These are phyloP conservation scores for Citrus trifoliata DNA, from an alignment of 345 rosid species.

Conservation along the genomic window DNA sequence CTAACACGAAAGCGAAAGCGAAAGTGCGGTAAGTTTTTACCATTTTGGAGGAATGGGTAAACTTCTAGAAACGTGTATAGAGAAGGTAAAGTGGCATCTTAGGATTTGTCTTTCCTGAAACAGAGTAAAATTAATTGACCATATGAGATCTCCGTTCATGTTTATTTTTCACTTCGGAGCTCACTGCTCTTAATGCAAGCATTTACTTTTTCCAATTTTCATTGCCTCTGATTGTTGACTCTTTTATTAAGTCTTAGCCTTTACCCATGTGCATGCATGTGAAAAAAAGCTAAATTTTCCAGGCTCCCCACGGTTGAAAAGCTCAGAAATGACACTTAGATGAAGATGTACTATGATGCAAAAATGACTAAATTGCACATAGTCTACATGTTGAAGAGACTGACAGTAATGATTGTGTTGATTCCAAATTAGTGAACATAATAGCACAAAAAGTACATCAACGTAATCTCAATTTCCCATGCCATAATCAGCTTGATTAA, in stretches of 20 bases:
- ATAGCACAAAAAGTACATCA: not conserved
- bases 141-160: constrained; percentile 13
- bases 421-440: not conserved
- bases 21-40: constrained; percentile 51
- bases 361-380: not conserved
- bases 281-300: constrained; percentile 1
- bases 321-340: not conserved
- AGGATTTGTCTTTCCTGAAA: constrained; percentile 58
- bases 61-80: constrained; percentile 63
- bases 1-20: constrained; percentile 44
- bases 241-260: not conserved
- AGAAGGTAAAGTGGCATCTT: constrained; percentile 81
- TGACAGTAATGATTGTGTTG: not conserved
- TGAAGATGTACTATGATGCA: not conserved
- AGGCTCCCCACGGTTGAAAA: not conserved
- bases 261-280: constrained; percentile 21
- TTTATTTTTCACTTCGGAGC: not conserved
- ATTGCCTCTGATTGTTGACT: not conserved
- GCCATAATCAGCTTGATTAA: not conserved
- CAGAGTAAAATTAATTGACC: constrained; percentile 42
- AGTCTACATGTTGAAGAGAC: not conserved
- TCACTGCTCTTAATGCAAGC: not conserved
- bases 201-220: not conserved
- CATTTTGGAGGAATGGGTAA: constrained; percentile 40
- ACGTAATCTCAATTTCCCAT: not conserved